Percentiles rank a stretch among this genome's conserved stretches.
These are phyloP conservation scores for Tylopilus subfusipes DNA, from an alignment of 768 basidiomycete genomes.

Conservation along the genomic window DNA sequence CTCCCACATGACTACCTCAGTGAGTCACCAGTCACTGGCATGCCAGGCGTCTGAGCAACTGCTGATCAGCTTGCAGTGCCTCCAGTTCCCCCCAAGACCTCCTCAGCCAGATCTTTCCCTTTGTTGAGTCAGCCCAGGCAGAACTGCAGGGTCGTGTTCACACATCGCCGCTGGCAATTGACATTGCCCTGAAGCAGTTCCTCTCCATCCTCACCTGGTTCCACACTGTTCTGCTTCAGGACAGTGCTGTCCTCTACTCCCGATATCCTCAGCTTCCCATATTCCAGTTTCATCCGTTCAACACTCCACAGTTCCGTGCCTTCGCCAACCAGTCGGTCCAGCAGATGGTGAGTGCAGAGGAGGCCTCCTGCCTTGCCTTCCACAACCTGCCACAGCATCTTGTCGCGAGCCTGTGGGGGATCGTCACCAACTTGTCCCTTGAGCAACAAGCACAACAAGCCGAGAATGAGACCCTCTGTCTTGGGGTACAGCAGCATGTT, in stretches of 20 bases:
- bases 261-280: constrained; percentile 19
- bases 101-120: too few species aligned
- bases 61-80: too few species aligned
- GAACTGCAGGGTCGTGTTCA: background rate
- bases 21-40: too few species aligned
- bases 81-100: too few species aligned
- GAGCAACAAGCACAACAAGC: background rate
- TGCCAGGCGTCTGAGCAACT: too few species aligned
- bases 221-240: constrained; percentile 33
- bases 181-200: constrained; percentile 27
- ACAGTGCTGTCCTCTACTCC: constrained; percentile 29
- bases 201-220: too few species aligned
- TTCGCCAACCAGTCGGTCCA: background rate
- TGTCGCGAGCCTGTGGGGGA: background rate
- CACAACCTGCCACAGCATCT: constrained; percentile 23
- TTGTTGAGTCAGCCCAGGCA: background rate
- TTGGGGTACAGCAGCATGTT: background rate
- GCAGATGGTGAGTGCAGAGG: constrained; percentile 17
- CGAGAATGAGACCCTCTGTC: background rate
- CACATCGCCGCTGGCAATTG: background rate
- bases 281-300: constrained; percentile 29
- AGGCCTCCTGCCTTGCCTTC: constrained; percentile 10
- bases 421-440: background rate
- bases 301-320: constrained; percentile 2
- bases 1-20: too few species aligned